These are phyloP conservation scores for Vicia villosa DNA, from an alignment of 306 rosid species.

Conservation along the genomic window DNA sequence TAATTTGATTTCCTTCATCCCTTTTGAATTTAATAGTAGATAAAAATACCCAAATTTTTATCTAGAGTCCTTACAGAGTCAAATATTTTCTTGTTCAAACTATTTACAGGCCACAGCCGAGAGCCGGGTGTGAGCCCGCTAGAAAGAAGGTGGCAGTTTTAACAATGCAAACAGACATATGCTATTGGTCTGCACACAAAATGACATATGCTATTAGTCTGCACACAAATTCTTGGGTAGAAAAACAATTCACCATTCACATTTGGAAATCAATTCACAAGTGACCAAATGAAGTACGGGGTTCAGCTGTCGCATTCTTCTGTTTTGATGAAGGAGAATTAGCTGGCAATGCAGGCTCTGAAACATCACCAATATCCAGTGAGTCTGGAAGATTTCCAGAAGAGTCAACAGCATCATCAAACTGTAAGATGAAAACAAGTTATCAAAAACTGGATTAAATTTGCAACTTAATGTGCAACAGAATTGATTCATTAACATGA, in stretches of 20 bases:
- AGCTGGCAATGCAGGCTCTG: conserved; percentile 54
- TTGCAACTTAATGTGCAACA: conserved; percentile 8
- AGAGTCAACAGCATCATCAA: conserved; percentile 48
- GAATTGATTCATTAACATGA: not conserved
- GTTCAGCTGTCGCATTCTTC: conserved; percentile 59
- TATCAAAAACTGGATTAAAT: conserved; percentile 25
- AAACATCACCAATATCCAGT: conserved; percentile 83
- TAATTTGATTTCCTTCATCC: too few species aligned
- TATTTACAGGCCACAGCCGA: too few species aligned
- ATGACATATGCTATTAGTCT: too few species aligned
- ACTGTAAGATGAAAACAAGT: conserved; percentile 43
- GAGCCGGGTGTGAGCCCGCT: too few species aligned
- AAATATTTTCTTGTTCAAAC: too few species aligned
- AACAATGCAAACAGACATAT: too few species aligned
- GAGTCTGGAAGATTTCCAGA: conserved; percentile 79
- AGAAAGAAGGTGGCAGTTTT: too few species aligned
- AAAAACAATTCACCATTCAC: conserved; percentile 39
- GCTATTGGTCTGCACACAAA: too few species aligned
- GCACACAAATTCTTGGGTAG: too few species aligned
- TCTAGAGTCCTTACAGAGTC: too few species aligned
- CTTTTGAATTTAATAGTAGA: too few species aligned
- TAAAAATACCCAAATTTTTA: too few species aligned
- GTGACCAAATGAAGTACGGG: conserved; percentile 54
- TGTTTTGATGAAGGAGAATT: conserved; percentile 50
- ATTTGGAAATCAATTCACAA: conserved; percentile 12